Evolutionary conservation across 768 basidiomycete genomes (phyloP).

Genomic region (Strobilomyces dryophilus): DNA sequence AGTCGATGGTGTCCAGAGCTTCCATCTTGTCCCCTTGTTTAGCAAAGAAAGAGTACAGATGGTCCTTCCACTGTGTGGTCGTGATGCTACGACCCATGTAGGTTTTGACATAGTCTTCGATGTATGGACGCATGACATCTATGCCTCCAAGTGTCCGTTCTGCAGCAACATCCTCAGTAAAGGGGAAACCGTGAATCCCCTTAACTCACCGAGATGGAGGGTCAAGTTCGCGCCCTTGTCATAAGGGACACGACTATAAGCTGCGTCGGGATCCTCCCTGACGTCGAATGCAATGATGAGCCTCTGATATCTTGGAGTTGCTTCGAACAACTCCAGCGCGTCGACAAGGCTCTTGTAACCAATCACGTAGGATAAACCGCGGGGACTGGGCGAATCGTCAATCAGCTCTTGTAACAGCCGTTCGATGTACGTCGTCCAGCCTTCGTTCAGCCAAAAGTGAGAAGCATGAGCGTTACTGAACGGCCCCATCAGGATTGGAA

Average conservation of each 20-base stretch:
- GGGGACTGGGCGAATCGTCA: constrained; percentile 70
- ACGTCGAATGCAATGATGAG: constrained; percentile 70
- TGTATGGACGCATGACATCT: constrained; percentile 52
- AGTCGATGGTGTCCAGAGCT: constrained; percentile 47
- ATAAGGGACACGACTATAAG: constrained; percentile 74
- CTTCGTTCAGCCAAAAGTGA: constrained; percentile 89
- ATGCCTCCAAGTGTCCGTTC: constrained; percentile 54
- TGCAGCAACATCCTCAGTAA: constrained; percentile 10
- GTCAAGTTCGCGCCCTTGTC: constrained; percentile 89
- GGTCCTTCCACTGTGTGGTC: constrained; percentile 54
- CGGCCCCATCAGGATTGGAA: not conserved
- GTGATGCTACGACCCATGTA: constrained; percentile 55
- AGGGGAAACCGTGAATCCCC: not conserved
- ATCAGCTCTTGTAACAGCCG: constrained; percentile 67
- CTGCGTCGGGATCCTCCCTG: constrained; percentile 77
- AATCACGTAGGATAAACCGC: constrained; percentile 78
- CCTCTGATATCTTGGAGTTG: constrained; percentile 67
- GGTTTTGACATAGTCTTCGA: constrained; percentile 49
- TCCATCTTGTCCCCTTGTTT: constrained; percentile 41
- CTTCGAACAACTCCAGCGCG: constrained; percentile 56
- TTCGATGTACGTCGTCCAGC: constrained; percentile 94
- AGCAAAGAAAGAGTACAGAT: constrained; percentile 46
- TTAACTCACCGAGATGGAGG: constrained; percentile 64
- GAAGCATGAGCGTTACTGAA: constrained; percentile 62
- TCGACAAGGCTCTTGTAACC: constrained; percentile 69